These are phyloP conservation scores for Zychaea mexicana DNA, from an alignment of 371 early-diverging fungal genomes.

Conservation along the genomic window DNA sequence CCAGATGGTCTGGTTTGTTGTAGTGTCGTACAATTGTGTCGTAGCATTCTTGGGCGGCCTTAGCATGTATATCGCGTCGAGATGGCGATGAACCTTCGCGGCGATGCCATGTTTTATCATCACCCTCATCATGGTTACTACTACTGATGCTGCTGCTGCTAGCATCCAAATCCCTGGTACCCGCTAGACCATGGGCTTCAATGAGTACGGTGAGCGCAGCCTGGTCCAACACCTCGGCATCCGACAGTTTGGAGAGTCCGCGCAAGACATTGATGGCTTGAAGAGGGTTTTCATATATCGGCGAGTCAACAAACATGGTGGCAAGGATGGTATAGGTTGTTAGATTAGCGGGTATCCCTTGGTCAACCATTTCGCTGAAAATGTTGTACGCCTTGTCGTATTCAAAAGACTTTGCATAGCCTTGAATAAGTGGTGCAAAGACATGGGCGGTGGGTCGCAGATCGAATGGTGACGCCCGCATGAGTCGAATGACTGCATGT, in stretches of 20 bases:
- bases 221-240: conserved; percentile 18
- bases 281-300: conserved; percentile 16
- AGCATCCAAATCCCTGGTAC: conserved; percentile 15
- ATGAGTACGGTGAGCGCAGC: conserved; percentile 30
- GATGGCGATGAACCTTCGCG: background rate
- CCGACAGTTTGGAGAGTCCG: conserved; percentile 18
- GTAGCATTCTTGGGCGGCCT: conserved; percentile 10
- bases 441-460: conserved; percentile 28
- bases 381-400: conserved; percentile 35
- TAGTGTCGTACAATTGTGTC: conserved; percentile 11
- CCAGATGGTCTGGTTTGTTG: conserved; percentile 22
- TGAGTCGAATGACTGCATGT: conserved; percentile 19
- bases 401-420: conserved; percentile 33
- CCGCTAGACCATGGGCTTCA: conserved; percentile 38
- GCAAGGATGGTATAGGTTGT: conserved; percentile 42
- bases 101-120: background rate
- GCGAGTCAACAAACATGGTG: conserved; percentile 30
- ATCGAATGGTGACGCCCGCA: conserved; percentile 23
- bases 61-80: conserved; percentile 14
- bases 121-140: background rate
- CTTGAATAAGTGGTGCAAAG: conserved; percentile 37
- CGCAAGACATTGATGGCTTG: conserved; percentile 24
- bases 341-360: conserved; percentile 29
- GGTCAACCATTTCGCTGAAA: conserved; percentile 39
- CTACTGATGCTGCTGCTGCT: background rate